Conservation (phyloP, 371 early-diverging fungal species). For the Spraguea lophii region DNA sequence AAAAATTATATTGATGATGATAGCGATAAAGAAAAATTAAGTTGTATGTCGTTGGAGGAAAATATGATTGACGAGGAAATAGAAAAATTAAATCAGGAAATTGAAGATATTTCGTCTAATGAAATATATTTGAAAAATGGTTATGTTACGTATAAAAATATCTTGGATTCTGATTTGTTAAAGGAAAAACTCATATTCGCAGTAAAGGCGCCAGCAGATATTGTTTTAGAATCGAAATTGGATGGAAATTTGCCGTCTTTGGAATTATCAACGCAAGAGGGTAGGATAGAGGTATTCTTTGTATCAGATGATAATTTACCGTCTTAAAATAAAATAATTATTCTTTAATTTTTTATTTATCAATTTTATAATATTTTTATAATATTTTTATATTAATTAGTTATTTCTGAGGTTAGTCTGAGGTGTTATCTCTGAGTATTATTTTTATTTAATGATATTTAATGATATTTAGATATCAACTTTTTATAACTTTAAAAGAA, state of each 20-base stretch:
- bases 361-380: too few relatives aligned
- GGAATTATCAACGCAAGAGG: neutral
- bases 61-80: slow-evolving; percentile 23
- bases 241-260: neutral
- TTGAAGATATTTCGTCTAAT: slow-evolving; percentile 24
- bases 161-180: slow-evolving; percentile 22
- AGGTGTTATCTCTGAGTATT: too few relatives aligned
- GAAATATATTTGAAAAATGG: slow-evolving; percentile 36
- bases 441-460: too few relatives aligned
- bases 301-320: neutral
- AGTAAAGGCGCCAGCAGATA: slow-evolving; percentile 44
- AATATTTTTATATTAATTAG: too few relatives aligned
- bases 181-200: slow-evolving; percentile 39
- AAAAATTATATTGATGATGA: neutral
- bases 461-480: too few relatives aligned
- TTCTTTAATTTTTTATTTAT: too few relatives aligned
- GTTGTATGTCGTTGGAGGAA: neutral
- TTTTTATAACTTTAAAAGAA: too few relatives aligned
- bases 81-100: slow-evolving; percentile 24
- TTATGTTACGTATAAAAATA: slow-evolving; percentile 43
- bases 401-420: too few relatives aligned
- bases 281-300: neutral
- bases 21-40: neutral
- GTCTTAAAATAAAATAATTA: too few relatives aligned
- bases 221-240: neutral